Evolutionary conservation across 331 rosid genomes (phyloP).

Genomic region (Prunus yedoensis): DNA sequence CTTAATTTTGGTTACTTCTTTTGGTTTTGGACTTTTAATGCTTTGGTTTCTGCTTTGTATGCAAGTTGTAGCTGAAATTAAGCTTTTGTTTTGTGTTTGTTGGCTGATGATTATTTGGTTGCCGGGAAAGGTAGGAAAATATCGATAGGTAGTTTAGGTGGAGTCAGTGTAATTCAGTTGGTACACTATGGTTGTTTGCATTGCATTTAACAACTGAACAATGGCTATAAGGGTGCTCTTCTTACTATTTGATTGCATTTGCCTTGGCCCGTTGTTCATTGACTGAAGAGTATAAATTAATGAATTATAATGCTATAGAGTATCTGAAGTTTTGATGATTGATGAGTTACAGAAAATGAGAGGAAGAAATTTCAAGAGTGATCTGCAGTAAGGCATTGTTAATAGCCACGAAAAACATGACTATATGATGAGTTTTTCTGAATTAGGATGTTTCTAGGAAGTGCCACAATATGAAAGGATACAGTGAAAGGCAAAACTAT

Average conservation of each 20-base stretch:
- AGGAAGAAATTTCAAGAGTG: neutral
- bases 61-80: neutral
- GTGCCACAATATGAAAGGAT: neutral
- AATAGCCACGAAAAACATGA: neutral
- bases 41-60: neutral
- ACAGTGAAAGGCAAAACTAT: too few relatives aligned
- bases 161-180: neutral
- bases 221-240: too few relatives aligned
- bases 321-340: neutral
- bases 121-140: neutral
- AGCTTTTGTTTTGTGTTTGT: neutral
- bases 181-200: neutral
- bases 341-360: neutral
- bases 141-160: neutral
- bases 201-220: neutral
- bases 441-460: neutral
- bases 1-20: neutral
- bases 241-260: too few relatives aligned
- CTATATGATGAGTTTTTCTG: neutral
- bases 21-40: neutral
- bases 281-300: neutral
- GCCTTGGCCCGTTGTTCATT: neutral
- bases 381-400: neutral
- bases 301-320: neutral
- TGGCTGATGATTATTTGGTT: conserved; percentile 1